Conservation (phyloP, 495 filamentous ascomycete genomes). For the Podospora tetraspora region DNA sequence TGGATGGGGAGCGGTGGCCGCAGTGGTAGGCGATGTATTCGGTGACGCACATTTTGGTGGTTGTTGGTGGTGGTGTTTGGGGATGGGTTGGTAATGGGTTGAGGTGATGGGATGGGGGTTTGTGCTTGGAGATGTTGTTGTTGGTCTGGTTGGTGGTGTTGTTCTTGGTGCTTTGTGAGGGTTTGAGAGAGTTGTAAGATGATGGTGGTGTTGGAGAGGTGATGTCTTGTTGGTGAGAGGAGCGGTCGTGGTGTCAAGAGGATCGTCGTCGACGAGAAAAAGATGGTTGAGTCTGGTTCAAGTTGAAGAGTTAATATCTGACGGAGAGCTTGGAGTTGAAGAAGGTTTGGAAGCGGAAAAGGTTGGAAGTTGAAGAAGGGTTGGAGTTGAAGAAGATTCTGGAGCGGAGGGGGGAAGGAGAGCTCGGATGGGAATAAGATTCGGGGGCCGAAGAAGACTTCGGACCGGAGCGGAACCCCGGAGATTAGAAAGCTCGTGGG, state of each 20-base stretch:
- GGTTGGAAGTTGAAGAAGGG: background rate
- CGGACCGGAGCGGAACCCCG: no score
- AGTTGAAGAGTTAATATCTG: background rate
- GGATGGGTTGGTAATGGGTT: background rate
- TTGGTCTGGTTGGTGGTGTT: background rate
- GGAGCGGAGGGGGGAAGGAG: background rate
- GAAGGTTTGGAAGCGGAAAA: background rate
- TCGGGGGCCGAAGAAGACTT: background rate
- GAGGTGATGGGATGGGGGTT: background rate
- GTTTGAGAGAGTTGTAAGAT: background rate
- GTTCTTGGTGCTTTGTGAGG: background rate
- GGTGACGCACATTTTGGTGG: conserved; percentile 34
- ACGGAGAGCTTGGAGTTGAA: background rate
- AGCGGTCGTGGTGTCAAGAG: background rate
- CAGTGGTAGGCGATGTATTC: conserved; percentile 43
- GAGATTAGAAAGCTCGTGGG: no score
- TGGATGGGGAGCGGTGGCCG: conserved; percentile 35
- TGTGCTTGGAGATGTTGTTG: background rate
- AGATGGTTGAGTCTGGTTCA: background rate
- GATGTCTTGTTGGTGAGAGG: background rate
- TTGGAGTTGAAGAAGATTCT: background rate
- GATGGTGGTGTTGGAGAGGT: no score
- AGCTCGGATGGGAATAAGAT: no score
- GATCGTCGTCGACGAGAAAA: background rate
- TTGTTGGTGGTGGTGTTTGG: background rate